Evolutionary conservation across 768 basidiomycete species (phyloP).

Genomic region (Dictyophora rubrovolvata): DNA sequence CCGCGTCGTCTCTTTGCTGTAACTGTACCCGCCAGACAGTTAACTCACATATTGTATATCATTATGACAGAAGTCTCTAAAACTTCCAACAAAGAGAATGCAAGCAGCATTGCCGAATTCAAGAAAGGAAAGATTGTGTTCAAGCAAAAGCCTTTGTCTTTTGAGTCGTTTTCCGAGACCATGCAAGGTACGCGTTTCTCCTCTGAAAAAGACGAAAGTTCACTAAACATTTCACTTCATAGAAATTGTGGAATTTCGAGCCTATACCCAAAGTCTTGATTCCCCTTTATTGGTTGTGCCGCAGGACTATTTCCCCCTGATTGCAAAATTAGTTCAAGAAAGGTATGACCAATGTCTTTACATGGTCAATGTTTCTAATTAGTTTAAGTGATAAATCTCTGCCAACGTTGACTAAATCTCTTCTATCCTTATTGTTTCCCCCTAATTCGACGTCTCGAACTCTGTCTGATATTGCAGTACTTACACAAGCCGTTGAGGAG

Average conservation of each 20-base stretch:
- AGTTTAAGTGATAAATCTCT: constrained; percentile 63
- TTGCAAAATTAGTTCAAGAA: constrained; percentile 79
- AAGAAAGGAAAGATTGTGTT: constrained; percentile 70
- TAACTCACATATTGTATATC: constrained; percentile 3
- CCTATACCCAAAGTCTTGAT: constrained; percentile 35
- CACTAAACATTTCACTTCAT: constrained; percentile 12
- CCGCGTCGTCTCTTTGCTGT: constrained; percentile 20
- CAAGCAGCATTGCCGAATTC: constrained; percentile 40
- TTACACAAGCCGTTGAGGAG: constrained; percentile 43
- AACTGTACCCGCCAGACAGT: constrained; percentile 14
- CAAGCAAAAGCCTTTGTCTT: constrained; percentile 62
- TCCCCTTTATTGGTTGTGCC: constrained; percentile 51
- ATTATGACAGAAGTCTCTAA: background rate
- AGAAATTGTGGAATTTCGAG: constrained; percentile 74
- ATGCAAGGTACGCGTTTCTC: constrained; percentile 50
- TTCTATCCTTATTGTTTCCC: constrained; percentile 61
- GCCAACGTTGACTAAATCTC: constrained; percentile 50
- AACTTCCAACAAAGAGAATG: background rate
- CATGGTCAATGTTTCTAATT: background rate
- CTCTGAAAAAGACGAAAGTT: constrained; percentile 8
- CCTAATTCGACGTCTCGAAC: constrained; percentile 27
- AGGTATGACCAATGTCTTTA: constrained; percentile 39
- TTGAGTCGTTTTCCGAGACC: constrained; percentile 74
- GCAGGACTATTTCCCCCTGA: constrained; percentile 57
- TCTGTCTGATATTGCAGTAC: constrained; percentile 27